Base-by-base conservation (phyloP, 805 yeast species). In the Metschnikowia anglica region DNA sequence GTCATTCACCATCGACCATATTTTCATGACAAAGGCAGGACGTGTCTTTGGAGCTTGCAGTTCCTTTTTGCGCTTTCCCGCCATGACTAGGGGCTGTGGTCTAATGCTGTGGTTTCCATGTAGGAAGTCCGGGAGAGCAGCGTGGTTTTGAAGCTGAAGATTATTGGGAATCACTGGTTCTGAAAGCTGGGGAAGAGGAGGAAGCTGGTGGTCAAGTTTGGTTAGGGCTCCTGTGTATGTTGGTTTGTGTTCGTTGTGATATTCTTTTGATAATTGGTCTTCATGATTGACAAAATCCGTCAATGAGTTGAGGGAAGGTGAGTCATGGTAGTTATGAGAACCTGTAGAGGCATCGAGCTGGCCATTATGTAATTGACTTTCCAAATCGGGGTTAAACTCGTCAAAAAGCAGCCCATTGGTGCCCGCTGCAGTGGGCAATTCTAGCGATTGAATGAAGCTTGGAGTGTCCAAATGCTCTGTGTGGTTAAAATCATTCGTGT, bases 1-100 rank as follows among this genome's bases (percentile, higher is more conserved):
- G 59, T 91, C 97, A 60, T 90, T 90, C 7, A 93, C 89, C 97
- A 93, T 93, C 27, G 83, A 77, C 99, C 99, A 91, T 15, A 93
- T 69, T 63, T 93, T 93, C 72, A 83, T 80, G 8, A 93, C 96
- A 67, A 93, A 93, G 0, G 96, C 95, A 1, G 98, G 95, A 40
- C 88, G 70, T 0, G 81, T 58, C 56, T 83, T 84, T n/a, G 73
- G 67, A 2, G 61, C 62, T 7, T 54, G 46, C 1, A 51, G 43
- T 21, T 68, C 73, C 46, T 66, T 65, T 41, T 59, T 61, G 39
- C 59, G 58, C 44, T 60, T 66, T 9, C 44, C 37, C 11, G 41
- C 20, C 13, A 43, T 31, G 8, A 46, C 41, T 21, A 49, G 38
- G 4, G 41, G 43, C 11, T 42, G 51, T 3, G 41, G 42, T 27